Percentiles rank a stretch among this genome's conserved stretches.
phyloP scores from a whole-genome alignment of 345 rosid species.

The Pugionium cornutum region DNA sequence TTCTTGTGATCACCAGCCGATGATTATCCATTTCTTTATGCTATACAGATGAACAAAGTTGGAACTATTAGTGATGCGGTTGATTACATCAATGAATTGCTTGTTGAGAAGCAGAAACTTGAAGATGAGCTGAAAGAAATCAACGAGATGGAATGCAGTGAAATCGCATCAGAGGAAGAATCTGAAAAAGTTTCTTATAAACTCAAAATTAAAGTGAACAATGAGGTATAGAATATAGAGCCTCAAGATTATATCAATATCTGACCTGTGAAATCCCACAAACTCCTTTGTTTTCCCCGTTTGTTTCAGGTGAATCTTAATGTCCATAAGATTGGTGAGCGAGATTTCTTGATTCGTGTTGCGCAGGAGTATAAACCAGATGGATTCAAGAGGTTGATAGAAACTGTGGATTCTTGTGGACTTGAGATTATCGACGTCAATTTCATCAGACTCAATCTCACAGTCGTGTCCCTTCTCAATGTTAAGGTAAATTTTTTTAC shows the following conservation, averaged over 20 bases:
- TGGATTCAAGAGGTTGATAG: slow-evolving; percentile 65
- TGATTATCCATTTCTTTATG: slow-evolving; percentile 8
- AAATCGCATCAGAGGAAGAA: slow-evolving; percentile 28
- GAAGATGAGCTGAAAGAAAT: slow-evolving; percentile 59
- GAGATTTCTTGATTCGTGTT: slow-evolving; percentile 57
- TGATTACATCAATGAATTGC: slow-evolving; percentile 62
- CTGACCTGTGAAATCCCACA: not conserved
- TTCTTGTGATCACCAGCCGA: not conserved
- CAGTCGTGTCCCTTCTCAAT: slow-evolving; percentile 53
- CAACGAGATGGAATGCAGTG: slow-evolving; percentile 45
- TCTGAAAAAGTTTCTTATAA: slow-evolving; percentile 23
- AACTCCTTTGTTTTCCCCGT: not conserved
- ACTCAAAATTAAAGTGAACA: slow-evolving; percentile 24
- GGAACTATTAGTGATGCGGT: slow-evolving; percentile 73
- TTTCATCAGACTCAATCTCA: slow-evolving; percentile 56
- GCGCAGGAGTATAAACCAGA: slow-evolving; percentile 47
- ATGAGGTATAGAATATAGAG: slow-evolving; percentile 18
- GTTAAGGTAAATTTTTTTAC: slow-evolving; percentile 55
- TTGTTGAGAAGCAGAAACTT: slow-evolving; percentile 51
- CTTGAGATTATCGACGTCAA: slow-evolving; percentile 67
- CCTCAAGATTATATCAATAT: not conserved
- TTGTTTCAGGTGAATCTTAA: slow-evolving; percentile 54
- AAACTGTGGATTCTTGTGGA: slow-evolving; percentile 53
- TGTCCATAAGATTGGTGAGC: slow-evolving; percentile 54
- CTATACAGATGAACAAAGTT: slow-evolving; percentile 66